phyloP scores from a whole-genome alignment of 1,284 basidiomycete species.

The Cutaneotrichosporon sp. region DNA sequence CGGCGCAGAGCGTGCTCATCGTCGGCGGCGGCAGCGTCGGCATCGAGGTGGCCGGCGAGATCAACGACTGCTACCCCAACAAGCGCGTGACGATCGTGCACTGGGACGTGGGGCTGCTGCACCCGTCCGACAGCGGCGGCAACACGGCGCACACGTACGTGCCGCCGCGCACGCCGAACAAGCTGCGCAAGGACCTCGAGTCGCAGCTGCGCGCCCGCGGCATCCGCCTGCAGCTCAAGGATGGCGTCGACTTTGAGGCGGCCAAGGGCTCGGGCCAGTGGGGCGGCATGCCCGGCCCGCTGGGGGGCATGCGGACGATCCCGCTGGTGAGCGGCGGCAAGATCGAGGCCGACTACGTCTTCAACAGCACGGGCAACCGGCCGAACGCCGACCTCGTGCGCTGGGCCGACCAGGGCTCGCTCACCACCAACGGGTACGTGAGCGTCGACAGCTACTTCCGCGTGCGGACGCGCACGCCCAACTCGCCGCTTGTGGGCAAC shows the following conservation, averaged over 20 bases:
- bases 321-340: slow-evolving; percentile 39
- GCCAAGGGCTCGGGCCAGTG: slow-evolving; percentile 27
- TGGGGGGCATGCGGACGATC: slow-evolving; percentile 40
- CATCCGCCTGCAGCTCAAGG: slow-evolving; percentile 50
- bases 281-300: slow-evolving; percentile 38
- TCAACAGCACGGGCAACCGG: slow-evolving; percentile 53
- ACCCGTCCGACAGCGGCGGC: slow-evolving; percentile 27
- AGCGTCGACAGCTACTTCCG: slow-evolving; percentile 46
- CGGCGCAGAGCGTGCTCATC: slow-evolving; percentile 47
- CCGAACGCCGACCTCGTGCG: slow-evolving; percentile 50
- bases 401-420: slow-evolving; percentile 38
- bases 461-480: slow-evolving; percentile 13
- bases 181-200: slow-evolving; percentile 42
- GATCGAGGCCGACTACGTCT: slow-evolving; percentile 54
- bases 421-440: slow-evolving; percentile 41
- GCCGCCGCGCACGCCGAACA: slow-evolving; percentile 33
- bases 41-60: slow-evolving; percentile 56
- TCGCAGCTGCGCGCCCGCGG: slow-evolving; percentile 41
- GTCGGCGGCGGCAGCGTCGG: slow-evolving; percentile 56
- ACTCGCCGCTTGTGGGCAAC: slow-evolving; percentile 31
- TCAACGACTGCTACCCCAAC: slow-evolving; percentile 35
- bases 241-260: slow-evolving; percentile 42
- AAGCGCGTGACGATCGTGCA: slow-evolving; percentile 35
- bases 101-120: slow-evolving; percentile 31
- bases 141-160: slow-evolving; percentile 29